These are phyloP conservation scores for Coemansia sp. DNA, from an alignment of 371 early-diverging fungal genomes.

Conservation along the genomic window DNA sequence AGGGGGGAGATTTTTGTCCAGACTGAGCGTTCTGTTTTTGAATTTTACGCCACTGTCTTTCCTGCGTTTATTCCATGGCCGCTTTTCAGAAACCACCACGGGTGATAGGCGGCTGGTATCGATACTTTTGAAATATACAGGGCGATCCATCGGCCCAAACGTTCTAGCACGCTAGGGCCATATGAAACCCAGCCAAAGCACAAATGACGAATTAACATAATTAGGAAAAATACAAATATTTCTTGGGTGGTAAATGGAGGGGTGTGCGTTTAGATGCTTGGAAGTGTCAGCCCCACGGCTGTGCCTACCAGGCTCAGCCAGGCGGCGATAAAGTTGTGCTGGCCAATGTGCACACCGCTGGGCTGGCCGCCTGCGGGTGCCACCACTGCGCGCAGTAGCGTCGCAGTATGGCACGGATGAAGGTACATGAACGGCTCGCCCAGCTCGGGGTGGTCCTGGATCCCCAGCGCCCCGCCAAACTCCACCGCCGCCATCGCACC, in stretches of 20 bases:
- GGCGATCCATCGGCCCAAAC: no score
- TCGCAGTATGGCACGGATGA: slow-evolving; percentile 72
- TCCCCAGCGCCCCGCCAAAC: slow-evolving; percentile 50
- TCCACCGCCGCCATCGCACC: slow-evolving; percentile 34
- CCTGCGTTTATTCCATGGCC: no score
- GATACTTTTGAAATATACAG: no score
- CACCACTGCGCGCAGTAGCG: slow-evolving; percentile 56
- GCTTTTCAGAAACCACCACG: no score
- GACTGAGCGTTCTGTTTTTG: not conserved
- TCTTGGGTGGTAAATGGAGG: no score
- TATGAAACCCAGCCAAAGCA: no score
- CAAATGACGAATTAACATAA: no score
- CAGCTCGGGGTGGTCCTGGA: slow-evolving; percentile 65
- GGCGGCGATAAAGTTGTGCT: slow-evolving; percentile 25
- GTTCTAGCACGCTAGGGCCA: no score
- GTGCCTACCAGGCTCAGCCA: slow-evolving; percentile 37
- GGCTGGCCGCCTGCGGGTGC: not conserved
- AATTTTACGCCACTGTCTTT: not conserved
- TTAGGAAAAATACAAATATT: no score
- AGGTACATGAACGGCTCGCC: slow-evolving; percentile 63
- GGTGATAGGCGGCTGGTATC: no score
- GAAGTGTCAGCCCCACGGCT: slow-evolving; percentile 35
- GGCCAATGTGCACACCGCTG: not conserved
- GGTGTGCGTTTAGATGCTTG: not conserved
- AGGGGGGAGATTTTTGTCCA: not conserved